Evolutionary conservation across 352 stramenopile genomes (phyloP).

Genomic region (Globisporangium sylvaticum): DNA sequence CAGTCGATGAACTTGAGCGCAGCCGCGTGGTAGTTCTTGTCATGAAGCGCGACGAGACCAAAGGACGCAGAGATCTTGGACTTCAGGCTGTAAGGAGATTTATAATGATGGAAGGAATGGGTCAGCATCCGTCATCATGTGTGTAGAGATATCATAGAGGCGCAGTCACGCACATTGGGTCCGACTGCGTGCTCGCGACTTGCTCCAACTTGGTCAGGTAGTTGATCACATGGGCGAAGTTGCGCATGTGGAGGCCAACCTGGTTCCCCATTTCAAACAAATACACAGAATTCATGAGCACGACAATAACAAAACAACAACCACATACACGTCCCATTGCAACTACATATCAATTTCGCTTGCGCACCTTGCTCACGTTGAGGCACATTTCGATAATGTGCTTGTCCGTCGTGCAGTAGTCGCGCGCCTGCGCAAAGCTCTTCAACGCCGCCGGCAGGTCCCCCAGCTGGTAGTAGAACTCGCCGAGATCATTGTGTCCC

Average conservation of each 20-base stretch:
- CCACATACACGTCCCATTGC: background rate
- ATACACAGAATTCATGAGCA: background rate
- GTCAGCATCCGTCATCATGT: background rate
- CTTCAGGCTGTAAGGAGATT: slow-evolving; percentile 42
- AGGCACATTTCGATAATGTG: slow-evolving; percentile 90
- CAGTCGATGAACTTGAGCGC: slow-evolving; percentile 81
- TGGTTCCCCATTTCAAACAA: slow-evolving; percentile 10
- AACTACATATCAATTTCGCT: background rate
- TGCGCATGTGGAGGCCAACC: slow-evolving; percentile 80
- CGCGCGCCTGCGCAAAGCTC: slow-evolving; percentile 81
- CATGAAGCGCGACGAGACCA: slow-evolving; percentile 71
- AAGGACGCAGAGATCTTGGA: slow-evolving; percentile 80
- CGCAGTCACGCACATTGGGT: slow-evolving; percentile 46
- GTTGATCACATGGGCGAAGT: slow-evolving; percentile 83
- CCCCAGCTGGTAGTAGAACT: slow-evolving; percentile 85
- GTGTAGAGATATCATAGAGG: background rate
- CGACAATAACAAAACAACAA: background rate
- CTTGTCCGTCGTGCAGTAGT: slow-evolving; percentile 90
- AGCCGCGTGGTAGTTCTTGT: slow-evolving; percentile 77
- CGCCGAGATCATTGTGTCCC: slow-evolving; percentile 83
- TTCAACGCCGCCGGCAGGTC: slow-evolving; percentile 75
- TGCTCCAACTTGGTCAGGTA: slow-evolving; percentile 87
- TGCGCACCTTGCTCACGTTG: slow-evolving; percentile 80
- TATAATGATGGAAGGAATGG: background rate
- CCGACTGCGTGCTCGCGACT: slow-evolving; percentile 58